Conservation (phyloP, 2,329 filamentous ascomycete genomes). For the Pestalotiopsis fici region DNA sequence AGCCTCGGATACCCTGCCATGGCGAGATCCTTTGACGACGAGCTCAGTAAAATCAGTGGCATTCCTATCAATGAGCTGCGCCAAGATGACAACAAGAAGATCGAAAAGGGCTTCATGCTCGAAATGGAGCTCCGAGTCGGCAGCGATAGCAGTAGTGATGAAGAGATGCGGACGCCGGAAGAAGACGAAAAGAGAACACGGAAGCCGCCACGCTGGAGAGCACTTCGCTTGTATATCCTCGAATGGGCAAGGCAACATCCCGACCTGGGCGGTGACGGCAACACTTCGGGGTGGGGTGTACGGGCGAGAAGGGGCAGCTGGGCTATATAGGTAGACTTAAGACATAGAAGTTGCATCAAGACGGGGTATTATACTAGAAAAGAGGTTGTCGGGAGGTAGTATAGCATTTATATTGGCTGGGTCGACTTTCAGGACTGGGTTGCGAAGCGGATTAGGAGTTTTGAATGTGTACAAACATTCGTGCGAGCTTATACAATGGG, state of each 20-base stretch:
- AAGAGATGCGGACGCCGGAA: constrained; percentile 35
- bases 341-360: not conserved
- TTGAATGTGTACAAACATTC: not conserved
- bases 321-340: constrained; percentile 53
- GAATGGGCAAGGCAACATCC: constrained; percentile 93
- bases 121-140: constrained; percentile 44
- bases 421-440: not conserved
- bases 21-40: constrained; percentile 80
- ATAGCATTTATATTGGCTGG: not conserved
- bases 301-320: constrained; percentile 69
- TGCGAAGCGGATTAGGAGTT: not conserved
- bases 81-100: constrained; percentile 61
- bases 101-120: constrained; percentile 73
- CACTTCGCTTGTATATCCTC: constrained; percentile 77
- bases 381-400: not conserved
- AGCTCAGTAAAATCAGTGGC: constrained; percentile 78
- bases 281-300: constrained; percentile 67
- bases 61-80: constrained; percentile 69
- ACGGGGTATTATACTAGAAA: not conserved
- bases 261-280: constrained; percentile 60
- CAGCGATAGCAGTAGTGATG: constrained; percentile 20
- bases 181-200: constrained; percentile 49
- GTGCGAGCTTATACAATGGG: not conserved
- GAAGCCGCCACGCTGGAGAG: constrained; percentile 70
- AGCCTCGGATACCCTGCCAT: constrained; percentile 89